Conservation (phyloP, 2,329 filamentous ascomycete genomes). For the Colletotrichum horii region DNA sequence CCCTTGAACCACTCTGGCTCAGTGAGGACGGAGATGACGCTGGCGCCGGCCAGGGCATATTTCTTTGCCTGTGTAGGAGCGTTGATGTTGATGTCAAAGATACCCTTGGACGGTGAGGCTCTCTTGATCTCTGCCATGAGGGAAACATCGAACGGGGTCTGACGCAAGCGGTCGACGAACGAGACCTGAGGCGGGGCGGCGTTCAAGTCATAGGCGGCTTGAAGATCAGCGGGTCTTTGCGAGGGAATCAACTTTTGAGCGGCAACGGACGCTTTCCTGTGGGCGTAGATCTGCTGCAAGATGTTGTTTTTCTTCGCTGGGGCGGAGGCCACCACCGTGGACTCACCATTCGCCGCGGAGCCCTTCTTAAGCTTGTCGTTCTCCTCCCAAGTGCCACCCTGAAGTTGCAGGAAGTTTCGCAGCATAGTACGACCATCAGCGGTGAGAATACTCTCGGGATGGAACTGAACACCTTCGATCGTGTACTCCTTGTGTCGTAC, state of each 20-base stretch:
- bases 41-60: conserved; percentile 93
- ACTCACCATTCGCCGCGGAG: conserved; percentile 30
- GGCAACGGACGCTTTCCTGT: conserved; percentile 76
- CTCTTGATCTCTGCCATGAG: conserved; percentile 98
- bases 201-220: conserved; percentile 84
- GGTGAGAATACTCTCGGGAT: conserved; percentile 95
- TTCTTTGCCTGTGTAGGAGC: conserved; percentile 89
- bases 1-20: conserved; percentile 99
- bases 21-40: conserved; percentile 97
- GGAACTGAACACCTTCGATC: conserved; percentile 97
- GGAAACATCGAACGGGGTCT: conserved; percentile 86
- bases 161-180: conserved; percentile 78
- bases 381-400: conserved; percentile 89
- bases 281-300: conserved; percentile 86
- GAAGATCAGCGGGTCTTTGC: conserved; percentile 80
- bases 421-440: conserved; percentile 89
- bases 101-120: conserved; percentile 93
- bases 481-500: conserved; percentile 90
- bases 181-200: conserved; percentile 84
- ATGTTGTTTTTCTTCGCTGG: conserved; percentile 77
- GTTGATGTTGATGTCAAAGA: conserved; percentile 86
- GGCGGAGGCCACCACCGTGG: conserved; percentile 28
- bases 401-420: conserved; percentile 87
- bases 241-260: conserved; percentile 87
- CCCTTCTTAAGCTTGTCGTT: conserved; percentile 65